Conservation (phyloP, 176 grass and related monocot species). For the Aegilops sharonensis region DNA sequence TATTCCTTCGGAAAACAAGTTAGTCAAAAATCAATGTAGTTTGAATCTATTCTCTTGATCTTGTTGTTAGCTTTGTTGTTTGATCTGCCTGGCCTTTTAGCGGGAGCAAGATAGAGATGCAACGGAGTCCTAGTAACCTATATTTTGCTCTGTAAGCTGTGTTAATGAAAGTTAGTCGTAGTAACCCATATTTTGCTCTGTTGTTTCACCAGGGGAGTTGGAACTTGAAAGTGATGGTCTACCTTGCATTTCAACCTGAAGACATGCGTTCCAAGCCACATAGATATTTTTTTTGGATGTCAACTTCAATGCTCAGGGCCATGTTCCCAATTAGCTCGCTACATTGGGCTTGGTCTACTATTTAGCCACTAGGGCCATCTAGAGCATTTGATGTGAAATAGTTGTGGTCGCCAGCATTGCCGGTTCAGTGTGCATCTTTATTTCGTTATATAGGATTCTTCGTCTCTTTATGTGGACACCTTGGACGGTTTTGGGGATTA, state of each 20-base stretch:
- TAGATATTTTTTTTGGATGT: background rate
- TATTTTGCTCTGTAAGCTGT: background rate
- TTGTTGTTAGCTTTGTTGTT: background rate
- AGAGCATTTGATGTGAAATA: constrained; percentile 4
- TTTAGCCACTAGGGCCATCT: constrained; percentile 4
- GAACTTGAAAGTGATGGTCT: background rate
- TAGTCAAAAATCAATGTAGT: background rate
- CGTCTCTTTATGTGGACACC: background rate
- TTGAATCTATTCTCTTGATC: background rate
- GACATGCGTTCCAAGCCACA: background rate
- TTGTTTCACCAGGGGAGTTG: constrained; percentile 13
- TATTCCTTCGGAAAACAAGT: background rate
- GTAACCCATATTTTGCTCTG: constrained; percentile 3
- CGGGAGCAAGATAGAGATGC: background rate
- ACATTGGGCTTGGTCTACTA: background rate
- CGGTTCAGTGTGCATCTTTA: background rate
- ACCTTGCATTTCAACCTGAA: background rate
- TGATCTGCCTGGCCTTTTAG: background rate
- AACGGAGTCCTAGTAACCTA: too few relatives aligned
- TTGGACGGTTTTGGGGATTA: background rate
- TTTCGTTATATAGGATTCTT: background rate
- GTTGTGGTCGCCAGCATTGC: constrained; percentile 7
- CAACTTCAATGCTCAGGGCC: background rate
- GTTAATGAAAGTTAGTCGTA: background rate
- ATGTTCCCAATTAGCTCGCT: constrained; percentile 8